Conservation (phyloP, 495 filamentous ascomycete species). For the Hyaloscypha hepaticicola region DNA sequence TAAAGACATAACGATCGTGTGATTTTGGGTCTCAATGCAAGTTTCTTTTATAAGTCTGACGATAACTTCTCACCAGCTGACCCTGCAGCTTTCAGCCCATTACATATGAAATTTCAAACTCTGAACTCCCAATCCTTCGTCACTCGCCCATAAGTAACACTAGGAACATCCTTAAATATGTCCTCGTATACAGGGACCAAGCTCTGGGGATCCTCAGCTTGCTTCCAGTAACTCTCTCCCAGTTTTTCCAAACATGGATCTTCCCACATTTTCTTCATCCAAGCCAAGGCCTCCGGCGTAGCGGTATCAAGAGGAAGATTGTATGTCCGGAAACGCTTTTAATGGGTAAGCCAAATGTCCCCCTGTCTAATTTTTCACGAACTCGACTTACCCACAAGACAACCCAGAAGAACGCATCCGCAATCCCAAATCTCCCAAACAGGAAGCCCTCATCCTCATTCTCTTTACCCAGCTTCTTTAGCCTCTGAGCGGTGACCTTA, state of each 20-base stretch:
- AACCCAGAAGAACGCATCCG: constrained; percentile 39
- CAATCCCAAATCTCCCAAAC: constrained; percentile 42
- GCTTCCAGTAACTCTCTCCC: constrained; percentile 38
- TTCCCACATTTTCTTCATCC: constrained; percentile 51
- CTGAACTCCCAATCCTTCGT: constrained; percentile 42
- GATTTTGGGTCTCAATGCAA: too few species aligned
- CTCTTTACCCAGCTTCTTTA: constrained; percentile 40
- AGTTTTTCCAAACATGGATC: constrained; percentile 39
- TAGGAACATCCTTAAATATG: constrained; percentile 37
- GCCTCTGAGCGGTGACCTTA: constrained; percentile 30
- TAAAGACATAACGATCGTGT: too few species aligned
- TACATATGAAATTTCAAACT: too few species aligned
- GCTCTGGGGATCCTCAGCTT: constrained; percentile 41
- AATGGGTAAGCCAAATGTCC: not conserved
- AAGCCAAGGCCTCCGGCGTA: constrained; percentile 39
- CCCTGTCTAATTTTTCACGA: too few species aligned
- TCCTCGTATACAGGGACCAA: constrained; percentile 42
- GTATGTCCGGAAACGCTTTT: constrained; percentile 47
- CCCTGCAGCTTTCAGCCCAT: too few species aligned
- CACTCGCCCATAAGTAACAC: constrained; percentile 39
- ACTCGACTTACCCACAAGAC: constrained; percentile 40
- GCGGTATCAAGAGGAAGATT: constrained; percentile 41
- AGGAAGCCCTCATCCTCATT: constrained; percentile 39
- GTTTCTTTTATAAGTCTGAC: too few species aligned
- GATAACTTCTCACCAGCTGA: too few species aligned